Base-by-base conservation (phyloP, 495 filamentous ascomycete species). In the Penicillium mononematosum region DNA sequence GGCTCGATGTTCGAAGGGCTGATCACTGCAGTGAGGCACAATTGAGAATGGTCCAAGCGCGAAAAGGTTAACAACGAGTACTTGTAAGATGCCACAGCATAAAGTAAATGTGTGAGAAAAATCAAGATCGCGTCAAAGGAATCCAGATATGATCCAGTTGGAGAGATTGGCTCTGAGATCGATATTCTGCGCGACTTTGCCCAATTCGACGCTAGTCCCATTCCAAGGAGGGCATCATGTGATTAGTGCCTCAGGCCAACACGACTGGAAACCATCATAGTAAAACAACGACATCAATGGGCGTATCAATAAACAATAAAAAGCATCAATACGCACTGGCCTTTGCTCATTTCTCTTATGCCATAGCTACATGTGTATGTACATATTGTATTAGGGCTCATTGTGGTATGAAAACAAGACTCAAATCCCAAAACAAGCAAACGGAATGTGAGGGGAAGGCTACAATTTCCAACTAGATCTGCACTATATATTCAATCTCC, bases 101-200 rank as follows among this genome's bases (percentile, higher is more conserved):
- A 17, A 16, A 14, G n/a, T 19, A 32, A 22, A 20, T 14, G 5
- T 9, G 11, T 7, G 17, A 45, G 2, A 27, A 29, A n/a, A n/a
- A 12, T 20, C 4, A 29, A 55, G 16, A 29, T 29, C 53, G 44
- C 44, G 32, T 46, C 22, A 27, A 20, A 20, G 34, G 31, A 5
- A 17, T 39, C 32, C 34, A 38, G 14, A 46, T 45, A 65, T 54
- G 60, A 58, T 65, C 61, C 62, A 63, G 36, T 62, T 62, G 45
- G 63, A 50, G 53, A 65, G 56, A 62, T 64, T 63, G 61, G 59
- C 53, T 39, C 41, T 62, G 53, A 43, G 63, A 62, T 66, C 60
- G 48, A 51, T 53, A 62, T 68, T 67, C 62, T 69, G 67, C 61
- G 62, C 70, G 45, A 57, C 71, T 74, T 72, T 72, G 59, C 64